Evolutionary conservation across 768 basidiomycete genomes (phyloP).

Genomic region (Mycena crocata): DNA sequence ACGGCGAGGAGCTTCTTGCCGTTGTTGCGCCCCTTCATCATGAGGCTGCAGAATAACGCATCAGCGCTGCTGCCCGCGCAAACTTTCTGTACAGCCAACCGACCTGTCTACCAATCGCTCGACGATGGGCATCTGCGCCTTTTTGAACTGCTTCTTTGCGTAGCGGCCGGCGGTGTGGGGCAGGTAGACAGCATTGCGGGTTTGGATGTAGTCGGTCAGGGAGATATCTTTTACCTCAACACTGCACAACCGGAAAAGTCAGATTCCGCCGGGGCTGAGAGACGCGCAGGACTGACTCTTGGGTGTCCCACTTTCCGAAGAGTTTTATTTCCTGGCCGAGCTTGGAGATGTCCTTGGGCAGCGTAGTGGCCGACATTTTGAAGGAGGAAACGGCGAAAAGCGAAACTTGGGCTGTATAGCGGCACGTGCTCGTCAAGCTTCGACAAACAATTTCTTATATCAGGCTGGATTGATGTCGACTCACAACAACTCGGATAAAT

Average conservation of each 20-base stretch:
- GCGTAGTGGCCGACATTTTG: conserved; percentile 66
- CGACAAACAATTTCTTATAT: neutral
- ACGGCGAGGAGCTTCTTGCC: conserved; percentile 99
- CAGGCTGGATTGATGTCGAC: too few species aligned
- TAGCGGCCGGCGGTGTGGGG: conserved; percentile 99
- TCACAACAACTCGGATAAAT: too few species aligned
- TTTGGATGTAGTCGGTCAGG: conserved; percentile 98
- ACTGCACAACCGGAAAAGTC: conserved; percentile 53
- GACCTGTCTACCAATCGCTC: conserved; percentile 94
- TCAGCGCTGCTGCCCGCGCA: neutral
- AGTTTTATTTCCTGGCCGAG: conserved; percentile 92
- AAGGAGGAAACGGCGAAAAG: conserved; percentile 25
- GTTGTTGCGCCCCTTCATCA: conserved; percentile 99
- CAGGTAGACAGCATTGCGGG: conserved; percentile 96
- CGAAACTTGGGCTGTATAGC: neutral
- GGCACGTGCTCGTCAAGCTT: neutral
- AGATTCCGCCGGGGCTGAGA: neutral
- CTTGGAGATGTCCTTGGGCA: conserved; percentile 86
- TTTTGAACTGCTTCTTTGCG: conserved; percentile 99
- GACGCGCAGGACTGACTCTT: conserved; percentile 78
- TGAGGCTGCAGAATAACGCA: conserved; percentile 68
- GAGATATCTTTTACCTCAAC: conserved; percentile 99
- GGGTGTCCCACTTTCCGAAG: conserved; percentile 99
- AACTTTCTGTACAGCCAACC: conserved; percentile 59
- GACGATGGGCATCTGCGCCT: conserved; percentile 99